Base-by-base conservation (phyloP, 2,329 filamentous ascomycete genomes). In the Fragosphaeria purpurea region DNA sequence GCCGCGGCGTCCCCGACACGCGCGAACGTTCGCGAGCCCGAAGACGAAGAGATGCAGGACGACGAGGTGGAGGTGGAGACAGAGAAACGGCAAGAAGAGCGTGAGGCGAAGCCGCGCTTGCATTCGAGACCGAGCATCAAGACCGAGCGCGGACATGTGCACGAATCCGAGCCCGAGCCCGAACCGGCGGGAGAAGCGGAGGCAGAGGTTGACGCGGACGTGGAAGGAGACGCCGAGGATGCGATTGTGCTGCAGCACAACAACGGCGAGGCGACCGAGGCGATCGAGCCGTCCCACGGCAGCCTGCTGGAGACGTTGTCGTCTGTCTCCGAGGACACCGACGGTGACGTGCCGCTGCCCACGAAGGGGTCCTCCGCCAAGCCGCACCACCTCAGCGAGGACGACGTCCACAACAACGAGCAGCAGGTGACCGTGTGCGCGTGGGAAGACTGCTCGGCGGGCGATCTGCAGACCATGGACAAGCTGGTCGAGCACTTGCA, bases 251-350 rank as follows among this genome's bases (percentile, higher is more conserved):
- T 38, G 7, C 34, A 39, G n/a, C 44, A 9, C 11, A 43, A 10
- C 46, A 12, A 46, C 42, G 42, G 44, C 32, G 74, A 77, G 43
- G 62, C 69, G 7, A 70, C 71, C 4, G 51, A 50, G 2, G 8
- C 43, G 9, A 34, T 34, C 32, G 43, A 35, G 2, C 8, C 6
- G 4, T 8, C 69, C 69, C 10, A 74, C 47, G 65, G 76, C 53
- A 67, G 81, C 65, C 66, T 77, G 58, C 69, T 80, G 42, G 76
- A 79, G 53, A 74, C 71, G 59, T 69, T 78, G 69, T 80, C 80
- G 47, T 86, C 89, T 49, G 83, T 97, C 53, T 95, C 89, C 7
- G 88, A 87, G 48, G 93, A 98, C 67, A 94, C 87, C 46, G 90
- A 87, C 37, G 88, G 88, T 65, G 89, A 88, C 51, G 80, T 90